Percentiles rank a stretch among this genome's conserved stretches.
These are phyloP conservation scores for Setaria italica DNA, from an alignment of 202 grass and related monocot genomes.

Conservation along the genomic window DNA sequence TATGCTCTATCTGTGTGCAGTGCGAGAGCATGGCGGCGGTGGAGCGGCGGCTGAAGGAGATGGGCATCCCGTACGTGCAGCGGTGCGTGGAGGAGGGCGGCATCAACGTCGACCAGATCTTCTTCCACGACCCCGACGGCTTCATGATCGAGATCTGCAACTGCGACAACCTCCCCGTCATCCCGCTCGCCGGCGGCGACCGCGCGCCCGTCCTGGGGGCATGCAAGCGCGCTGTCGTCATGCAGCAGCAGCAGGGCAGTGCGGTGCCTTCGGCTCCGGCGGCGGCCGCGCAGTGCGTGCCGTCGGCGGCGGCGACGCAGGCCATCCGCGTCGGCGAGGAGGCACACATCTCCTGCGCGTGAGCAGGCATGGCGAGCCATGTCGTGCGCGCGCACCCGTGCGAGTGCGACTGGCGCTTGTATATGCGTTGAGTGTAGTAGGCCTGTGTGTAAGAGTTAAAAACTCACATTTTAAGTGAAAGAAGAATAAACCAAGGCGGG, in stretches of 20 bases:
- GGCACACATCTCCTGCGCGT: conserved; percentile 61
- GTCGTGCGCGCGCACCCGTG: background rate
- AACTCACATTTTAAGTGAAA: background rate
- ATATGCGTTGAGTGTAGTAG: background rate
- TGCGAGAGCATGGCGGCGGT: conserved; percentile 93
- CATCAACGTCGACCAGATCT: conserved; percentile 87
- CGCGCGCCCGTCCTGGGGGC: background rate
- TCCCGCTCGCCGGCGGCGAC: conserved; percentile 52
- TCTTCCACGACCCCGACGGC: conserved; percentile 94
- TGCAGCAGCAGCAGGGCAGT: conserved; percentile 17
- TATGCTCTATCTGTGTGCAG: conserved; percentile 34
- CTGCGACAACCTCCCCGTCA: conserved; percentile 83
- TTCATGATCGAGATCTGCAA: conserved; percentile 99
- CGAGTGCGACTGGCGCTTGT: background rate
- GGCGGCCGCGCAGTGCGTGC: background rate
- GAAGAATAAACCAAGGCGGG: background rate
- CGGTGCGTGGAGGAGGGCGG: conserved; percentile 74
- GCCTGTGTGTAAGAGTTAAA: background rate
- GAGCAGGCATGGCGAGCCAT: background rate
- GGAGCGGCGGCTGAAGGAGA: conserved; percentile 72
- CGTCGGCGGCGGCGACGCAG: conserved; percentile 11
- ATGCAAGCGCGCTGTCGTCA: conserved; percentile 23
- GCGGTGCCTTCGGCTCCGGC: background rate
- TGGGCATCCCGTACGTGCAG: conserved; percentile 62
- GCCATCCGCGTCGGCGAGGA: conserved; percentile 56